Evolutionary conservation across 2,329 filamentous ascomycete species (phyloP).

Genomic region (Ascosphaera aggregata): DNA sequence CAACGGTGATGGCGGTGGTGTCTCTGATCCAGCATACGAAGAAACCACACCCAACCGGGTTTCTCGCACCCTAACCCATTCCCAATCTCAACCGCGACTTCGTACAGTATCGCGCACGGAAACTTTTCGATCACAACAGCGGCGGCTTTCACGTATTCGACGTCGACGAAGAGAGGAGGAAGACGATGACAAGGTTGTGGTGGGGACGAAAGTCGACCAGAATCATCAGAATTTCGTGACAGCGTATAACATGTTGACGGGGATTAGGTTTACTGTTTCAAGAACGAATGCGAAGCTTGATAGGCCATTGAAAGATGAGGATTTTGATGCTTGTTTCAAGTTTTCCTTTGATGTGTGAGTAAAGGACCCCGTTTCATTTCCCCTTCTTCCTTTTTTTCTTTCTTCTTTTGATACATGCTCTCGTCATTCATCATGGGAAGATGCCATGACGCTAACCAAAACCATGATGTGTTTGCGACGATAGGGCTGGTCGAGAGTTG

Average conservation of each 20-base stretch:
- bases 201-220: constrained; percentile 95
- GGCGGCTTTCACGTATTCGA: not conserved
- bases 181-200: constrained; percentile 70
- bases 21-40: not conserved
- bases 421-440: too few relatives aligned
- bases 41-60: too few relatives aligned
- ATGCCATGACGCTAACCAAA: too few relatives aligned
- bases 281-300: constrained; percentile 94
- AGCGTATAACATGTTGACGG: constrained; percentile 98
- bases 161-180: constrained; percentile 54
- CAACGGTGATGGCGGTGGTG: too few relatives aligned
- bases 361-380: constrained; percentile 15
- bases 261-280: constrained; percentile 90
- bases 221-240: constrained; percentile 94
- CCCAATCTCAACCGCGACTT: not conserved
- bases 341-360: constrained; percentile 90
- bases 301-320: constrained; percentile 64
- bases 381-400: not conserved
- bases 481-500: constrained; percentile 79
- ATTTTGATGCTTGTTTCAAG: constrained; percentile 89
- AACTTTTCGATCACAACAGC: not conserved
- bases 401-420: constrained; percentile 1
- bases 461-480: too few relatives aligned
- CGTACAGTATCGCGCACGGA: not conserved
- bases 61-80: not conserved